Evolutionary conservation across 139 green algal species (phyloP), one percentile per base, ranked within the genome.

Genomic region (Haematococcus lacustris): DNA sequence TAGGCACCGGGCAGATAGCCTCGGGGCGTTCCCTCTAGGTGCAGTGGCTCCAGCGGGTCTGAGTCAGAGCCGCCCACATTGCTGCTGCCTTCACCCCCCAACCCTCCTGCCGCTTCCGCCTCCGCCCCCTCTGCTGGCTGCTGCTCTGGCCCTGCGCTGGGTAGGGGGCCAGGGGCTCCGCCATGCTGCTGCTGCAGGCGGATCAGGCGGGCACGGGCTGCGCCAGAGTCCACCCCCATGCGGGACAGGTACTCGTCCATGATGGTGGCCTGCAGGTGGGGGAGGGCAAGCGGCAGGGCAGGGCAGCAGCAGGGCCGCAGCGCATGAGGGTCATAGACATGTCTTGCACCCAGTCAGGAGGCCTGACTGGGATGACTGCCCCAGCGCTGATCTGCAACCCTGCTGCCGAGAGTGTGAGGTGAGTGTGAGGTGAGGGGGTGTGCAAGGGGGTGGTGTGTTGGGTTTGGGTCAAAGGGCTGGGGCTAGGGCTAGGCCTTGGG

Each of bases 241-340:
- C 88, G 76, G 43, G 84, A 53, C 61, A 96, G 78, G 73, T 96
- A 95, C 40, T 76, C 77, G 35, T 91, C 82, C 39, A 96, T 79
- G 23, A 92, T 84, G 39, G 88, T 61, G 21, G 87, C 71, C 71
- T 93, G 71, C 21, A 71, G 47, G 68, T 3, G 35, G 50, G 38
- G 62, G 25, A 37, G 4, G 50, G 47, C 32, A 47, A 50, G 21
- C n/a, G 30, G 3, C 21, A 61, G 66, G 32, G 5, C 7, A 61
- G 3, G 32, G 41, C 0, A 51, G 51, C 68, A n/a, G 2, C 30
- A 40, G n/a, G n/a, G n/a, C 13, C 9, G 21, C 57, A 65, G 32
- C 25, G 28, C 32, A 33, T 33, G 5, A 5, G 21, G 21, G 32
- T 13, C 57, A 65, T 33, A 30, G 9, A 65, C 5, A 13, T 13